Percentiles rank a stretch among this genome's conserved stretches.
These are phyloP conservation scores for Stagonosporopsis cucurbitacearum DNA, from an alignment of 2,329 filamentous ascomycete genomes.

Conservation along the genomic window DNA sequence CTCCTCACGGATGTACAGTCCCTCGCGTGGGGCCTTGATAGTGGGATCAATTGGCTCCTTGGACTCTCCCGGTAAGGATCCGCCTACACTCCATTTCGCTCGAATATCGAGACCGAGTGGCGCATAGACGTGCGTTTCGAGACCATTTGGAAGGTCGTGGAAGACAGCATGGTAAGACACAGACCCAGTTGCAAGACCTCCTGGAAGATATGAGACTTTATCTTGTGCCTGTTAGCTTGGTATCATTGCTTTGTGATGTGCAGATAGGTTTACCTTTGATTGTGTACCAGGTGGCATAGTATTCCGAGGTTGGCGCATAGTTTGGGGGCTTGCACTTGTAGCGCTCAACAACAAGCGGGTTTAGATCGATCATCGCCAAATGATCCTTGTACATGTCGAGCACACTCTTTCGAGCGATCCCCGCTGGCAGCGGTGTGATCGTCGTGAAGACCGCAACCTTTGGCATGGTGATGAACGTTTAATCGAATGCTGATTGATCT, in stretches of 20 bases:
- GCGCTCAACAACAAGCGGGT: constrained; percentile 79
- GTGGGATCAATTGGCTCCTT: constrained; percentile 70
- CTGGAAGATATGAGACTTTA: constrained; percentile 76
- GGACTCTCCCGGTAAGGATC: constrained; percentile 73
- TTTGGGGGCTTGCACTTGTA: constrained; percentile 71
- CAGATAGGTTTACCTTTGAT: constrained; percentile 45
- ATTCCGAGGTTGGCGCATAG: constrained; percentile 73
- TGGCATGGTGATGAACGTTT: constrained; percentile 60
- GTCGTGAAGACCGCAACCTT: constrained; percentile 76
- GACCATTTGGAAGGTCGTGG: constrained; percentile 72
- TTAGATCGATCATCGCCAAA: constrained; percentile 83
- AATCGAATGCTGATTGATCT: neutral
- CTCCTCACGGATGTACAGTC: constrained; percentile 84
- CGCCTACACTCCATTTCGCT: constrained; percentile 78
- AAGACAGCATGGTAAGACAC: constrained; percentile 83
- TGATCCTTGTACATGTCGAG: constrained; percentile 79
- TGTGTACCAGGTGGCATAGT: constrained; percentile 74
- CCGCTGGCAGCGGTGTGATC: constrained; percentile 75
- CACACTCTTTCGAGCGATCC: constrained; percentile 72
- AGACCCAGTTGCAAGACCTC: constrained; percentile 67
- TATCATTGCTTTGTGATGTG: neutral
- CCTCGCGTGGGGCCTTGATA: constrained; percentile 67
- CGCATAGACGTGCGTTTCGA: constrained; percentile 85
- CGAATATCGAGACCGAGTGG: constrained; percentile 81
- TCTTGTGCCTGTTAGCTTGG: constrained; percentile 54